Evolutionary conservation across 371 early-diverging fungal species (phyloP).

Genomic region (Rhizopus sp.): DNA sequence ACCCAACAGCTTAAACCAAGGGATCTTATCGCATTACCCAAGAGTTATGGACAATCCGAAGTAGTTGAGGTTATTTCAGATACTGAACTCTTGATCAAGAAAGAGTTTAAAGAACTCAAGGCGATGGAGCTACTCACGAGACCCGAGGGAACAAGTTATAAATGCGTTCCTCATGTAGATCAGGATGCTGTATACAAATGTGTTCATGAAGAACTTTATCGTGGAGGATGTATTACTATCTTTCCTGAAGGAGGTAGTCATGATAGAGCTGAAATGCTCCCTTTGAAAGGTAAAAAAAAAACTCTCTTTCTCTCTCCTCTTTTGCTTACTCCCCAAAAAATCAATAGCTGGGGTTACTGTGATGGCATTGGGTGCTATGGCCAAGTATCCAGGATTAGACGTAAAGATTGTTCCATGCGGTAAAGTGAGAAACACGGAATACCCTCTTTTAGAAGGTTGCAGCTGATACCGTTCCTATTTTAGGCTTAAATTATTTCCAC

Average conservation of each 20-base stretch:
- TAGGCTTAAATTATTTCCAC: conserved; percentile 86
- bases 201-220: conserved; percentile 76
- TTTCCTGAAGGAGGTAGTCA: conserved; percentile 98
- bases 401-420: conserved; percentile 92
- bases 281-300: conserved; percentile 73
- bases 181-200: conserved; percentile 79
- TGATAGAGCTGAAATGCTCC: conserved; percentile 92
- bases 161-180: conserved; percentile 82
- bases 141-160: conserved; percentile 63
- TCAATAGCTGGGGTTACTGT: conserved; percentile 72
- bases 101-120: conserved; percentile 67
- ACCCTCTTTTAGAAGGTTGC: background rate
- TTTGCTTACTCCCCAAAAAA: background rate
- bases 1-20: conserved; percentile 64
- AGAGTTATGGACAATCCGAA: conserved; percentile 60
- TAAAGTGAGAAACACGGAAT: conserved; percentile 13
- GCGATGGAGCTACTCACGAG: conserved; percentile 62
- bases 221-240: conserved; percentile 86
- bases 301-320: background rate
- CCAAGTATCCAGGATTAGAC: conserved; percentile 75
- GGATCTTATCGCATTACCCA: conserved; percentile 60
- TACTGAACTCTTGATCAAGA: conserved; percentile 68
- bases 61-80: conserved; percentile 81
- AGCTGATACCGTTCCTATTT: background rate
- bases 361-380: conserved; percentile 94